These are phyloP conservation scores for Cylindrotheca fusiformis DNA, from an alignment of 108 stramenopile species.

Conservation along the genomic window DNA sequence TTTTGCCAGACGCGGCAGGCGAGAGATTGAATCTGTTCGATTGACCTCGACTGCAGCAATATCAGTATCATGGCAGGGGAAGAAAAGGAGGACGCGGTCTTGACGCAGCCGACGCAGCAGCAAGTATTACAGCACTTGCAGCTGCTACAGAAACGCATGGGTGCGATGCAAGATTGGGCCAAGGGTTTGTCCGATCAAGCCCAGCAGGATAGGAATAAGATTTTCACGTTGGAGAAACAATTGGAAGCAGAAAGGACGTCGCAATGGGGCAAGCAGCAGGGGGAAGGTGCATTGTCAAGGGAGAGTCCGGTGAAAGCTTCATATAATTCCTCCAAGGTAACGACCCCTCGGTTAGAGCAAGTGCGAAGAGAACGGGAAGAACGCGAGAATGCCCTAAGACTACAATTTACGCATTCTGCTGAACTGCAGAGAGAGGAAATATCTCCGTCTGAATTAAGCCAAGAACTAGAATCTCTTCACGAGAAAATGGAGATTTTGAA, in stretches of 20 bases:
- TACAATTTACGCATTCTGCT: not conserved
- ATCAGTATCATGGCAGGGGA: too few species aligned
- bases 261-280: not conserved
- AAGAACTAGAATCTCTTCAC: not conserved
- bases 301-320: too few species aligned
- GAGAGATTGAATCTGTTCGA: too few species aligned
- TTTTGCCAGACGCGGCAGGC: too few species aligned
- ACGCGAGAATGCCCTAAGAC: not conserved
- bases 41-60: too few species aligned
- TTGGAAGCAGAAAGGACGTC: not conserved
- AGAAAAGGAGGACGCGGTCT: too few species aligned
- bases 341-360: not conserved
- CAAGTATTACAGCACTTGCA: not conserved
- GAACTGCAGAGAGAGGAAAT: not conserved
- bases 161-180: not conserved
- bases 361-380: not conserved
- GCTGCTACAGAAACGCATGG: not conserved
- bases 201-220: not conserved
- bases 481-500: not conserved
- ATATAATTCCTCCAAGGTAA: too few species aligned
- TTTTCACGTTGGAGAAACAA: not conserved
- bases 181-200: not conserved
- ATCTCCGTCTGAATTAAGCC: not conserved
- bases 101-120: not conserved
- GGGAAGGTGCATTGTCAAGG: too few species aligned